Evolutionary conservation across 2,329 filamentous ascomycete genomes (phyloP).

Genomic region (Colletotrichum lentis): DNA sequence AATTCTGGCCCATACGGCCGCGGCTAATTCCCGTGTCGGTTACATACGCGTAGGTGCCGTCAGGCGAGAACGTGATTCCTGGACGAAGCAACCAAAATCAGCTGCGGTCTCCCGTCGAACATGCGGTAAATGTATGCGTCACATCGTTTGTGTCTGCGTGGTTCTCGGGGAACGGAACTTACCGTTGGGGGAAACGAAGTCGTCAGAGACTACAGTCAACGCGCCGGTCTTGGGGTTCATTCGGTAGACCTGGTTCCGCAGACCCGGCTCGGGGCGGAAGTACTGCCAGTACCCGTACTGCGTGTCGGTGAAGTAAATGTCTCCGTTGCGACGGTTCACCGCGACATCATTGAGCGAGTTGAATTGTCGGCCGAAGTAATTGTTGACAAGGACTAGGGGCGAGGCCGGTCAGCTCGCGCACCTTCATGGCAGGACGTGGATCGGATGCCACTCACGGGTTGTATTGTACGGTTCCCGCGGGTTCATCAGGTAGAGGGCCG

Average conservation of each 20-base stretch:
- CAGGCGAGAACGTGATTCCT: slow-evolving; percentile 64
- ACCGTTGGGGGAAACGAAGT: slow-evolving; percentile 63
- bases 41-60: slow-evolving; percentile 61
- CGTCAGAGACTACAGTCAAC: slow-evolving; percentile 65
- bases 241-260: slow-evolving; percentile 68
- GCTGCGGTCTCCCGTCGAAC: background rate
- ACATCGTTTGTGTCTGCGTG: background rate
- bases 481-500: slow-evolving; percentile 55
- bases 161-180: rapidly evolving
- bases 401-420: background rate
- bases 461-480: slow-evolving; percentile 59
- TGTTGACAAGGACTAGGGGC: slow-evolving; percentile 59
- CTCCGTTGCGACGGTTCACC: slow-evolving; percentile 61
- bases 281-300: slow-evolving; percentile 67
- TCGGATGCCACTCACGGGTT: slow-evolving; percentile 47
- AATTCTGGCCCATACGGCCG: slow-evolving; percentile 54
- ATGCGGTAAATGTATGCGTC: no score
- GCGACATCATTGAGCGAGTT: slow-evolving; percentile 68
- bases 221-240: slow-evolving; percentile 60
- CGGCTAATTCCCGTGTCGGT: slow-evolving; percentile 63
- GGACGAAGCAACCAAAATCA: slow-evolving; percentile 43
- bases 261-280: slow-evolving; percentile 61
- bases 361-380: slow-evolving; percentile 67
- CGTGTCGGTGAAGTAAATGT: slow-evolving; percentile 72
- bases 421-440: background rate